Evolutionary conservation across 257 asterid genomes (phyloP).

Genomic region (Avicennia marina): DNA sequence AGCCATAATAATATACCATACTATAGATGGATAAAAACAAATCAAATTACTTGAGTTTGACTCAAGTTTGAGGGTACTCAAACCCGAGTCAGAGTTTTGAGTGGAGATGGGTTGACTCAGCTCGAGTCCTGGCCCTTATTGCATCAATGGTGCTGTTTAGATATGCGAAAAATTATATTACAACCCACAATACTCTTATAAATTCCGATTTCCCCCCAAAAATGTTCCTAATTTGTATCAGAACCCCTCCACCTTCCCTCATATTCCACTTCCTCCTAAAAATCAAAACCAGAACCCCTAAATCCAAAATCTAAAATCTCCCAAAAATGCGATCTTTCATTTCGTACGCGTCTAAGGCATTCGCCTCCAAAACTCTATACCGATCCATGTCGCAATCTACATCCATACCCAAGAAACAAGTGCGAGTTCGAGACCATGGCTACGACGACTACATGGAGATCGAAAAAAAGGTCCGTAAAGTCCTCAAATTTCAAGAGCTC

Average conservation of each 20-base stretch:
- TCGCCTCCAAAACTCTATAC: conserved; percentile 12
- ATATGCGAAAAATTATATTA: not conserved
- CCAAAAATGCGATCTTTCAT: conserved; percentile 27
- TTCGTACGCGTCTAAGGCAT: conserved; percentile 19
- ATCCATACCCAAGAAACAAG: conserved; percentile 72
- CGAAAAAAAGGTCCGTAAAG: conserved; percentile 73
- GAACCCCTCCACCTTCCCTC: conserved; percentile 1
- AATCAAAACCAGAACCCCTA: not conserved
- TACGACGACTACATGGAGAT: conserved; percentile 81
- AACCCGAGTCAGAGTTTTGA: too few relatives aligned
- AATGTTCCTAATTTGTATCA: conserved; percentile 2
- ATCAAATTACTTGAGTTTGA: too few relatives aligned
- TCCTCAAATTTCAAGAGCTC: conserved; percentile 63
- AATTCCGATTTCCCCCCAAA: not conserved
- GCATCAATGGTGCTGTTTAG: not conserved
- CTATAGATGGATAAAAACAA: too few relatives aligned
- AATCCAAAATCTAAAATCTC: conserved; percentile 17
- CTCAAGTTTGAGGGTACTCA: too few relatives aligned
- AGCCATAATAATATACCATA: too few relatives aligned
- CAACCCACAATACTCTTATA: not conserved
- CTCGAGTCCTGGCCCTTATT: conserved; percentile 6
- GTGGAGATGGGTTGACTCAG: too few relatives aligned
- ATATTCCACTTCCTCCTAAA: not conserved
- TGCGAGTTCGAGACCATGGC: conserved; percentile 76
- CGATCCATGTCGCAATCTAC: conserved; percentile 74